Base-by-base conservation (phyloP, 768 basidiomycete species). In the Lactarius hengduanensis region DNA sequence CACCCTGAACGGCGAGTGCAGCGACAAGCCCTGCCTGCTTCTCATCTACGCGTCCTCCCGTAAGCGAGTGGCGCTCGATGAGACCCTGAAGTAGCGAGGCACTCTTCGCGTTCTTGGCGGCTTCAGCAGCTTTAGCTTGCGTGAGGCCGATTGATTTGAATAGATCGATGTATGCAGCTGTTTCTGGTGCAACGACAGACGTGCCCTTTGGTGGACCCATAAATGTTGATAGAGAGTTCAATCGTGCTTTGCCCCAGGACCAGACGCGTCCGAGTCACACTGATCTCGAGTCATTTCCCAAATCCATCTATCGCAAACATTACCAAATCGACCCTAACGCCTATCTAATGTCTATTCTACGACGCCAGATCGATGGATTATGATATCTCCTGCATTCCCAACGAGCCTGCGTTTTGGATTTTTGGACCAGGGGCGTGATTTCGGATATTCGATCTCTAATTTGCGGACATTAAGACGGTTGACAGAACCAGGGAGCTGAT, bases 101-200 rank as follows among this genome's bases (percentile, higher is more conserved):
- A 72, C 85, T 85, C 80, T 93, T 96, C 4, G 89, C 80, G 66
- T 83, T 90, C 74, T 94, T 92, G 41, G 87, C 86, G 5, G 91
- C 90, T 72, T 97, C 94, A 11, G 83, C 82, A 1, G 95, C 91
- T 75, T 94, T 92, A 61, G 88, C 78, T 66, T 86, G 82, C 50
- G 88, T 80, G 54, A 97, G 80, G 30, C 92, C 92, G 64, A 94
- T 88, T 43, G 87, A 83, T 74, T 87, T 84, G 80, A 96, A 94
- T 43, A 90, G 80, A 36, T 76, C 72, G 65, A 83, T 73, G 62
- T 83, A 77, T 34, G 78, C 76, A 16, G 75, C 73, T 43, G 78
- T 77, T 28, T 78, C 79, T 4, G 82, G 77, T 28, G 64, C 56
- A 16, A 38, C 16, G 7, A 47, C 16, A 22, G 43, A 45, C 10